phyloP scores from a whole-genome alignment of 331 rosid species.

The Telfairia occidentalis region DNA sequence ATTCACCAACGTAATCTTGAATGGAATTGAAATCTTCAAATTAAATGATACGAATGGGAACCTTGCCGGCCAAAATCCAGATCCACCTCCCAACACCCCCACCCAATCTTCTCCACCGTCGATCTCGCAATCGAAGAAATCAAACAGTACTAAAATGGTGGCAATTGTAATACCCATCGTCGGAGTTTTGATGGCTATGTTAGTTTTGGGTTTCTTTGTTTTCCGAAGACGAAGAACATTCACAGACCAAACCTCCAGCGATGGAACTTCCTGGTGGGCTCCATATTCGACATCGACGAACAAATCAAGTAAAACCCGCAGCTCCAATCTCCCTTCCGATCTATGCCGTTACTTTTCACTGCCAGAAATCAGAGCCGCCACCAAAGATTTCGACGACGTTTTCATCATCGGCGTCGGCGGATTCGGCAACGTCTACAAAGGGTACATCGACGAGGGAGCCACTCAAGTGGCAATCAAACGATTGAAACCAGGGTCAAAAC shows the following conservation, averaged over 20 bases:
- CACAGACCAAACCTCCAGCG: neutral
- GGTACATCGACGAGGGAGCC: constrained; percentile 5
- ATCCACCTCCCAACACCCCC: neutral
- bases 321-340: constrained; percentile 13
- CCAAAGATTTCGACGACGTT: constrained; percentile 7
- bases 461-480: constrained; percentile 24
- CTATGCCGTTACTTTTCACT: constrained; percentile 21
- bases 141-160: neutral
- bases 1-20: constrained; percentile 29
- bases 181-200: constrained; percentile 14
- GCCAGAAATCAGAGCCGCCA: constrained; percentile 19
- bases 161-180: neutral
- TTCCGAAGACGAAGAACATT: neutral
- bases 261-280: neutral
- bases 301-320: constrained; percentile 15
- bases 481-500: constrained; percentile 19
- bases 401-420: constrained; percentile 24
- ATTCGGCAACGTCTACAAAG: constrained; percentile 28
- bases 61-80: constrained; percentile 50
- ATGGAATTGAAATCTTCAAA: constrained; percentile 62
- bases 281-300: neutral
- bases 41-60: constrained; percentile 15
- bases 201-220: constrained; percentile 3
- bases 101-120: neutral
- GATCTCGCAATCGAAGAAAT: neutral